These are phyloP conservation scores for Blumeria graminis DNA, from an alignment of 2,329 filamentous ascomycete genomes.

Conservation along the genomic window DNA sequence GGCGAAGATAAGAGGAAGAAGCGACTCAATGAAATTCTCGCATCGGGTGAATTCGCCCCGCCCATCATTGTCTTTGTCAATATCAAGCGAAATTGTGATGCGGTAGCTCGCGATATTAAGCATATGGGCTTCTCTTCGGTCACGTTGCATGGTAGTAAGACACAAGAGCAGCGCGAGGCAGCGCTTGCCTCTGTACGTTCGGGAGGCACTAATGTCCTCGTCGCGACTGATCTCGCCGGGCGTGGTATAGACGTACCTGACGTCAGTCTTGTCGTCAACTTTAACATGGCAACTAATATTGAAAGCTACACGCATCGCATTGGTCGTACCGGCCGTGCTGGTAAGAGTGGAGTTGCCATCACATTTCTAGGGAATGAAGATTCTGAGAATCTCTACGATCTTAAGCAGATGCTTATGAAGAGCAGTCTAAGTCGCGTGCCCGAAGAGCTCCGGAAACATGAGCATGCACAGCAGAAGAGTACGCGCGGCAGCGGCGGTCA, in stretches of 20 bases:
- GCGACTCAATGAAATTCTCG: slow-evolving; percentile 72
- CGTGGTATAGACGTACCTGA: slow-evolving; percentile 95
- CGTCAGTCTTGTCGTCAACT: slow-evolving; percentile 86
- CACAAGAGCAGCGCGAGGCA: slow-evolving; percentile 90
- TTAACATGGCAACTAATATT: slow-evolving; percentile 90
- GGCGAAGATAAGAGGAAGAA: slow-evolving; percentile 96
- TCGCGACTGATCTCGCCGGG: slow-evolving; percentile 85
- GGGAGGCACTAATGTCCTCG: slow-evolving; percentile 63
- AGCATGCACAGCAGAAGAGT: slow-evolving; percentile 71
- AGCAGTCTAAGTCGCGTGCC: slow-evolving; percentile 70
- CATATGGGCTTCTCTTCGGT: slow-evolving; percentile 76
- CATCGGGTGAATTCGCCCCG: slow-evolving; percentile 53
- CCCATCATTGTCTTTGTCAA: slow-evolving; percentile 99
- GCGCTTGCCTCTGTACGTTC: slow-evolving; percentile 66
- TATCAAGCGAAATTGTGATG: slow-evolving; percentile 97
- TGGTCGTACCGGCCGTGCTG: slow-evolving; percentile 88
- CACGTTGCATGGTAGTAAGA: slow-evolving; percentile 86
- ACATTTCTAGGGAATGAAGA: slow-evolving; percentile 90
- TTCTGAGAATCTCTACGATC: slow-evolving; percentile 70
- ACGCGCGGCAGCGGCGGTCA: slow-evolving; percentile 18
- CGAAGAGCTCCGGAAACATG: slow-evolving; percentile 72
- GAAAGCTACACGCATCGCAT: slow-evolving; percentile 94
- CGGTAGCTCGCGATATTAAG: slow-evolving; percentile 81
- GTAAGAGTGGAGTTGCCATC: slow-evolving; percentile 87
- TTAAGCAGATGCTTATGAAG: slow-evolving; percentile 90